Evolutionary conservation across 495 filamentous ascomycete genomes (phyloP).

Genomic region (Hypoxylon crocopeplum): DNA sequence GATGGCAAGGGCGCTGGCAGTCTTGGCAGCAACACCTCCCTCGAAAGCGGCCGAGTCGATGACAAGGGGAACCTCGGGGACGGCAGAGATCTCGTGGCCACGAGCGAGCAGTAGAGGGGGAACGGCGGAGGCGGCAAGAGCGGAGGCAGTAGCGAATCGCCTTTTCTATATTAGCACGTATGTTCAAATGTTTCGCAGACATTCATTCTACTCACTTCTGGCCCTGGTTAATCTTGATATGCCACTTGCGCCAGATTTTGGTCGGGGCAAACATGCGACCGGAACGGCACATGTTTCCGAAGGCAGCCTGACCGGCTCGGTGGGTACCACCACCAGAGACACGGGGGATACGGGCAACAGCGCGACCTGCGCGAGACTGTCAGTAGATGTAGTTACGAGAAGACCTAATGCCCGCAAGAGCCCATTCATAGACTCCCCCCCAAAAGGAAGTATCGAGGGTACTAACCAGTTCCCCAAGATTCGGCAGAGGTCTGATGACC

Average conservation of each 20-base stretch:
- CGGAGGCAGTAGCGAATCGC: constrained; percentile 96
- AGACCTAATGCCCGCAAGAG: too few species aligned
- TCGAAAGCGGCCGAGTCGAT: constrained; percentile 87
- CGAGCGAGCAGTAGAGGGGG: constrained; percentile 94
- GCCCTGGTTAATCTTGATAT: constrained; percentile 98
- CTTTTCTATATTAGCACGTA: constrained; percentile 50
- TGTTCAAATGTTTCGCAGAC: background rate
- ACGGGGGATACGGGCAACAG: constrained; percentile 99
- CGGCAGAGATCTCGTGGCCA: constrained; percentile 89
- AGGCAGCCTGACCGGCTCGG: constrained; percentile 99
- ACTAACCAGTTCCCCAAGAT: constrained; percentile 99
- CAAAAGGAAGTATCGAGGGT: constrained; percentile 10
- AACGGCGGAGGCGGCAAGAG: constrained; percentile 93
- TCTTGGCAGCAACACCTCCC: constrained; percentile 80
- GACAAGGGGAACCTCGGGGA: constrained; percentile 96
- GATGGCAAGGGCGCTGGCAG: constrained; percentile 83
- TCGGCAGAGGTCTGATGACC: constrained; percentile 99
- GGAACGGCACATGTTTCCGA: constrained; percentile 99
- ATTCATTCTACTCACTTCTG: constrained; percentile 73
- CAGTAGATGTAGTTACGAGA: constrained; percentile 33
- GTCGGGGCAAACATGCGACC: constrained; percentile 99
- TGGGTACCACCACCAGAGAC: constrained; percentile 99
- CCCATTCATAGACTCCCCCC: background rate
- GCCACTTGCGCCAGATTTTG: constrained; percentile 99
- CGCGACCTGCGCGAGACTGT: constrained; percentile 72